Percentiles rank a stretch among this genome's conserved stretches.
Evolutionary conservation across 2,329 filamentous ascomycete genomes (phyloP).

Genomic region (Thermoascus crustaceus): DNA sequence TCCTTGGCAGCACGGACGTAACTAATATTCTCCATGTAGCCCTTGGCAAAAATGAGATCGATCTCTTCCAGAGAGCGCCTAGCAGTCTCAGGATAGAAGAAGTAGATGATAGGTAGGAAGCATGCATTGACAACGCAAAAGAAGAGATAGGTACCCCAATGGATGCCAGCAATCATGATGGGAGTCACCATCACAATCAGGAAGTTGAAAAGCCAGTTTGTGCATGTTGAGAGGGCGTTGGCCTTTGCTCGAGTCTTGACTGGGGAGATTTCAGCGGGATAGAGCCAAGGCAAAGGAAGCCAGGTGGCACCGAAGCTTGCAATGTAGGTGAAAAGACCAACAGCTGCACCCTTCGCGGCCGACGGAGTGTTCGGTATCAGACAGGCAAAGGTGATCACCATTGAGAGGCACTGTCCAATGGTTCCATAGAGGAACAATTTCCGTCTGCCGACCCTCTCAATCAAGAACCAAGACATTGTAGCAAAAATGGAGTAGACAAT

Average conservation of each 20-base stretch:
- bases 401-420: slow-evolving; percentile 19
- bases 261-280: slow-evolving; percentile 42
- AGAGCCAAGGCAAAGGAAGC: slow-evolving; percentile 51
- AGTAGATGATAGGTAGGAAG: slow-evolving; percentile 20
- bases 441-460: slow-evolving; percentile 35
- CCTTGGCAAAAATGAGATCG: slow-evolving; percentile 22
- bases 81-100: slow-evolving; percentile 25
- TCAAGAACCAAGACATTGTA: slow-evolving; percentile 41
- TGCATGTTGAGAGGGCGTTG: slow-evolving; percentile 41
- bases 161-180: slow-evolving; percentile 19
- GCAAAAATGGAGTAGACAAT: slow-evolving; percentile 37
- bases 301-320: slow-evolving; percentile 57
- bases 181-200: slow-evolving; percentile 27
- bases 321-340: slow-evolving; percentile 55
- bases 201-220: slow-evolving; percentile 47
- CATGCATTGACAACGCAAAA: slow-evolving; percentile 18
- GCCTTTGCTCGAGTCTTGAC: slow-evolving; percentile 46
- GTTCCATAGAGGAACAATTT: slow-evolving; percentile 16
- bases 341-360: slow-evolving; percentile 15
- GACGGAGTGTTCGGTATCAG: slow-evolving; percentile 11
- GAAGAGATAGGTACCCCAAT: slow-evolving; percentile 26
- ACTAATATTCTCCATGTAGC: slow-evolving; percentile 9
- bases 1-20: slow-evolving; percentile 15
- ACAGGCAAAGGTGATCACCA: slow-evolving; percentile 17
- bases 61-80: slow-evolving; percentile 23